Evolutionary conservation across 176 grass and related monocot species (phyloP).

Genomic region (Oryza brachyantha): DNA sequence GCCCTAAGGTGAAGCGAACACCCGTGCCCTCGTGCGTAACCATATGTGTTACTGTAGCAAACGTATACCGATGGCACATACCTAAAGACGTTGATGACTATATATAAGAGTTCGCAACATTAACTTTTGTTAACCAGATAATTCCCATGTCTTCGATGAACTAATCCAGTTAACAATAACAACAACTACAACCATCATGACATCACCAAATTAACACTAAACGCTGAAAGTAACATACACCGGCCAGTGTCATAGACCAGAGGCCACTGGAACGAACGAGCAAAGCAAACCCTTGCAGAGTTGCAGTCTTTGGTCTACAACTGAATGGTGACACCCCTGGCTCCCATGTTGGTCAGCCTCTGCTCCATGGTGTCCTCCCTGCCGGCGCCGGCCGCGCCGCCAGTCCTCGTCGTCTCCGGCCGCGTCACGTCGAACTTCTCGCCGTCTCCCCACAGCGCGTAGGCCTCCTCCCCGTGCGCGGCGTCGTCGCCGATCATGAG

Average conservation of each 20-base stretch:
- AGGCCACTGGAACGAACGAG: neutral
- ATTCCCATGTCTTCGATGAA: neutral
- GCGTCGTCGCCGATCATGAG: constrained; percentile 72
- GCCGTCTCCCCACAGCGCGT: constrained; percentile 69
- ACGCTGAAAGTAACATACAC: neutral
- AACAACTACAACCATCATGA: neutral
- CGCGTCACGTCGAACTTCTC: constrained; percentile 63
- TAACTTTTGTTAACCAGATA: neutral
- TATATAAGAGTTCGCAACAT: neutral
- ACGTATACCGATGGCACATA: too few relatives aligned
- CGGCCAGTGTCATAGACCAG: neutral
- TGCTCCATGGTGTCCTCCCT: constrained; percentile 38
- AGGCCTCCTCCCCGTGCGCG: constrained; percentile 73
- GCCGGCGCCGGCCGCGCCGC: neutral
- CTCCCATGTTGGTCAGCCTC: constrained; percentile 32
- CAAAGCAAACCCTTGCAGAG: neutral
- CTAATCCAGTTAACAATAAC: neutral
- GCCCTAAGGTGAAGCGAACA: too few relatives aligned
- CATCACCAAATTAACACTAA: neutral
- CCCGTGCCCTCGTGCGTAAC: too few relatives aligned
- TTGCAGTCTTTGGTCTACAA: constrained; percentile 33
- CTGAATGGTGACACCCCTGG: constrained; percentile 58
- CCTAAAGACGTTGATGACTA: too few relatives aligned
- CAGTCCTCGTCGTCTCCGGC: constrained; percentile 33
- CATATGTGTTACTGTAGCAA: too few relatives aligned